Evolutionary conservation across 1,139 yeast genomes (phyloP), one percentile per base, ranked within the genome.

Genomic region (Hyphopichia pseudoburtonii): DNA sequence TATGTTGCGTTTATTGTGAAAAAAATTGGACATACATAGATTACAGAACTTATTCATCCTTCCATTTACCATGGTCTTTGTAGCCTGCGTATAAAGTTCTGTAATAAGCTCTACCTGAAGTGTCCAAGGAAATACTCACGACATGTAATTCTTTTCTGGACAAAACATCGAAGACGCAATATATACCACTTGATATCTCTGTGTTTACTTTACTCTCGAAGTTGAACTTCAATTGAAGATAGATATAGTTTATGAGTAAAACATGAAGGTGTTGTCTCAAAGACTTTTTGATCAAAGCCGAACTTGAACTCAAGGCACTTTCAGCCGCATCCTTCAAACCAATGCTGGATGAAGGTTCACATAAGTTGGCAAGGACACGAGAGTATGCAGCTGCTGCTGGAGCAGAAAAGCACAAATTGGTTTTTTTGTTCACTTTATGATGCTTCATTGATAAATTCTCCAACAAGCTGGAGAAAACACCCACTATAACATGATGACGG

Each of bases 41-140:
- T n/a, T n/a, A n/a, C n/a, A n/a, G 5, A 10, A 9, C 30, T 41
- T 57, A 73, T 38, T 70, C 73, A 44, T 80, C 88, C 41, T 65
- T 79, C 97, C 97, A 90, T 57, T 85, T 87, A 38, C 96, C 96
- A 45, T 73, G 74, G 48, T 76, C 80, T 56, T 78, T 78, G 62
- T 88, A 92, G 44, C 84, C 88, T 5, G 77, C 76, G 50, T 85
- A 87, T 30, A 89, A 52, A 0, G 78, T 65, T 54, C 76, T 82
- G 66, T 81, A 85, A 48, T 82, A 78, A 2, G 82, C 72, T 45
- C 86, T 76, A 1, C 95, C 86, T 31, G 86, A 76, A 18, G 67
- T 58, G 50, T 90, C 97, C 51, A 90, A 64, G n/a, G 82, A 70
- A 3, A 82, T 70, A 50, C 78, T 85, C n/a, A 84, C 74, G 30